These are phyloP conservation scores for Amborella trichopoda DNA, from an alignment of 164 flowering plant genomes.

Conservation along the genomic window DNA sequence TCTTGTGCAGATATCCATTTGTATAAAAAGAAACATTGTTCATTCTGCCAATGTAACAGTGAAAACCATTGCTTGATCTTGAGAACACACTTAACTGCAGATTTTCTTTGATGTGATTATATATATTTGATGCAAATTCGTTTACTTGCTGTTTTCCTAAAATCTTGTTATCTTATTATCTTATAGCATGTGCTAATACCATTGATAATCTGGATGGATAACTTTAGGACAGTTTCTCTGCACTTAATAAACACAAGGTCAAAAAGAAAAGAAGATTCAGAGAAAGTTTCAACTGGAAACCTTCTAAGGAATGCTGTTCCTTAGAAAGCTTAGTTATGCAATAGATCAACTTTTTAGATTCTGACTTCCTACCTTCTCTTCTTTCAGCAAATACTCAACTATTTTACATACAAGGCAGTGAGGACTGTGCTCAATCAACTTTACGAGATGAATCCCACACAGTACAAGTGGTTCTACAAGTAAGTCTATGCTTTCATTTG, in stretches of 20 bases:
- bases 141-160: too few species aligned
- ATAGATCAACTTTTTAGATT: slow-evolving; percentile 7
- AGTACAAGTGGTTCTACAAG: slow-evolving; percentile 88
- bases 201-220: neutral
- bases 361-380: slow-evolving; percentile 1
- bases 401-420: slow-evolving; percentile 90
- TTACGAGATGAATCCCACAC: slow-evolving; percentile 92
- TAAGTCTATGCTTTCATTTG: slow-evolving; percentile 25
- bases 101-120: too few species aligned
- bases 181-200: neutral
- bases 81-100: too few species aligned
- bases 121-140: too few species aligned
- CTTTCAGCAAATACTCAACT: slow-evolving; percentile 80
- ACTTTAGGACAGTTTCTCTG: neutral
- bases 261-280: neutral
- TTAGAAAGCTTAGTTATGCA: neutral
- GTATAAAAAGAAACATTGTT: too few species aligned
- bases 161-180: neutral
- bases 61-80: too few species aligned
- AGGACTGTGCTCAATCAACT: slow-evolving; percentile 89
- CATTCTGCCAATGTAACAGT: too few species aligned
- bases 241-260: neutral
- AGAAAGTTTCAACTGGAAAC: neutral
- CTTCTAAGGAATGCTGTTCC: neutral
- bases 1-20: too few species aligned